A percentile compares a stretch with the other conserved stretches of the same genome.
These are phyloP conservation scores for Rutstroemia sp. DNA, from an alignment of 2,329 filamentous ascomycete genomes.

Conservation along the genomic window DNA sequence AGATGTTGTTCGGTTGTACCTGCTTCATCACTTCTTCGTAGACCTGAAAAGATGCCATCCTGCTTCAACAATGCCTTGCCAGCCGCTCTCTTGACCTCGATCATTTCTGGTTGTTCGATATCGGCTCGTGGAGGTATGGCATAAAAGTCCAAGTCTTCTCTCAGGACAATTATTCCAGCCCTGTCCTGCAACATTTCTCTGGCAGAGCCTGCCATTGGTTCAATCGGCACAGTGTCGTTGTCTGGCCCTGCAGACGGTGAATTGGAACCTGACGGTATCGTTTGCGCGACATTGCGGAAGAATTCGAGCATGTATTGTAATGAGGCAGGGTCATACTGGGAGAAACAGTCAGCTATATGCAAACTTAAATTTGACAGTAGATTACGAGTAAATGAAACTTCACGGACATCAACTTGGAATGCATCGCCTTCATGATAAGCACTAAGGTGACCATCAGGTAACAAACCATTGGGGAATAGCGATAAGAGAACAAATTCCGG, in stretches of 20 bases:
- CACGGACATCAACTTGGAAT: conserved; percentile 92
- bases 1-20: conserved; percentile 96
- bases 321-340: conserved; percentile 90
- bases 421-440: conserved; percentile 88
- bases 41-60: conserved; percentile 89
- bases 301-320: conserved; percentile 99
- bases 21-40: conserved; percentile 90
- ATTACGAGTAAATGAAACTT: conserved; percentile 27
- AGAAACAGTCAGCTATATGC: conserved; percentile 35
- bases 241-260: conserved; percentile 61
- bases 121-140: conserved; percentile 81
- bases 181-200: conserved; percentile 77
- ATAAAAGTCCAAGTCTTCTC: conserved; percentile 97
- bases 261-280: conserved; percentile 70
- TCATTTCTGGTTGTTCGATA: conserved; percentile 85
- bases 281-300: conserved; percentile 91
- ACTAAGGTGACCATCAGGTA: conserved; percentile 93
- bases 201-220: conserved; percentile 62
- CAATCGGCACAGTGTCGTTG: conserved; percentile 58
- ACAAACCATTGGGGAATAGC: conserved; percentile 96
- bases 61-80: conserved; percentile 81
- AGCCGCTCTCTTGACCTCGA: conserved; percentile 89
- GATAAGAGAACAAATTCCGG: conserved; percentile 96
- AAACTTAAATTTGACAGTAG: conserved; percentile 33
- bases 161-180: conserved; percentile 91